A percentile compares a stretch with the other conserved stretches of the same genome.
phyloP scores from a whole-genome alignment of 345 rosid genomes.

The Gynandropsis gynandra region DNA sequence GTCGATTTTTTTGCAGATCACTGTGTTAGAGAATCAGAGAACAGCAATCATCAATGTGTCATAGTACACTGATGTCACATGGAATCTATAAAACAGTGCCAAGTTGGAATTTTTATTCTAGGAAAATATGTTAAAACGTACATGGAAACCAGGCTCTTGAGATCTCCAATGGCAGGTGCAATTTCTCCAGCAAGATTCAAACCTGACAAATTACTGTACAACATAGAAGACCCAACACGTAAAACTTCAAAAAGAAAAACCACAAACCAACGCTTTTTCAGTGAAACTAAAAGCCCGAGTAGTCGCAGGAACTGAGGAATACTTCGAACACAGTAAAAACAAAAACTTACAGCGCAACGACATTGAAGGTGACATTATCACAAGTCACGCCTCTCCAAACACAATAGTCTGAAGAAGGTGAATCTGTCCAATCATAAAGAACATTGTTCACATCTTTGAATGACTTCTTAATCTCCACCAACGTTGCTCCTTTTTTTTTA shows the following conservation, averaged over 20 bases:
- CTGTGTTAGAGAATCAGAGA: constrained; percentile 26
- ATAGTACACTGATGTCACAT: no score
- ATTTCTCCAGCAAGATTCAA: constrained; percentile 91
- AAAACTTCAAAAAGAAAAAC: neutral
- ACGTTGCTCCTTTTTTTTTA: constrained; percentile 50
- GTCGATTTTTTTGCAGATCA: constrained; percentile 67
- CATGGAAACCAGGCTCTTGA: constrained; percentile 59
- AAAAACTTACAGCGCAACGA: constrained; percentile 71
- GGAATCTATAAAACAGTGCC: no score
- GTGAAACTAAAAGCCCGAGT: no score
- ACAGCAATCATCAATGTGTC: constrained; percentile 1
- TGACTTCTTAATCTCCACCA: constrained; percentile 89
- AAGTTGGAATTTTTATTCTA: constrained; percentile 7
- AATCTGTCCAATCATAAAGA: constrained; percentile 77
- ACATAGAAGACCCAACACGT: constrained; percentile 13
- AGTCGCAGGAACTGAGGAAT: neutral
- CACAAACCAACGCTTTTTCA: constrained; percentile 25
- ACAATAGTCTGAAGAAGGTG: constrained; percentile 77
- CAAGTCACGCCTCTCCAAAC: constrained; percentile 88
- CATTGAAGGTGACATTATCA: constrained; percentile 76
- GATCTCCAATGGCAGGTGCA: constrained; percentile 81
- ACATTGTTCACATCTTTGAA: constrained; percentile 86
- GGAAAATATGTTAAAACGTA: constrained; percentile 25
- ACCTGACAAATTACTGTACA: constrained; percentile 80
- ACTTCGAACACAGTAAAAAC: neutral